phyloP scores from a whole-genome alignment of 2,329 filamentous ascomycete genomes.

The Immersiporthe knoxdaviesiana region DNA sequence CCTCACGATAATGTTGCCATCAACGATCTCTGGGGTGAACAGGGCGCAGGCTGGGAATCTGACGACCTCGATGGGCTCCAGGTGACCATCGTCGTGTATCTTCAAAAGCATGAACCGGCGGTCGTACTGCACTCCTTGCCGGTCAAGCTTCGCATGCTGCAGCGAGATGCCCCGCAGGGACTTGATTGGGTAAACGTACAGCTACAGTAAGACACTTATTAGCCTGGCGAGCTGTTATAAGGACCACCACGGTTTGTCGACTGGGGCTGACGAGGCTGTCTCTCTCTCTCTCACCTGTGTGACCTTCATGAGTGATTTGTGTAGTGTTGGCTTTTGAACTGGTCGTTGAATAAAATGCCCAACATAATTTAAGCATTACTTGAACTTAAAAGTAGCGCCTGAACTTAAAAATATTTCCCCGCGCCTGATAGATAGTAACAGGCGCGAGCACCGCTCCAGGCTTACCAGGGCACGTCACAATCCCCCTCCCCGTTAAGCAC shows the following conservation, averaged over 20 bases:
- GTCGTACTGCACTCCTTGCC: conserved; percentile 68
- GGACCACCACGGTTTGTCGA: neutral
- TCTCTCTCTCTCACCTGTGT: conserved; percentile 23
- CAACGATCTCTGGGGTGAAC: conserved; percentile 62
- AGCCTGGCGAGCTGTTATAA: neutral
- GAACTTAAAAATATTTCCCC: neutral
- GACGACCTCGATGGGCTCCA: conserved; percentile 64
- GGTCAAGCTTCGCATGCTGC: conserved; percentile 54
- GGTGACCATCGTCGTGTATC: conserved; percentile 44
- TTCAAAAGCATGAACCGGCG: conserved; percentile 72
- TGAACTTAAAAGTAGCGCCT: neutral
- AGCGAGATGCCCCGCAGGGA: conserved; percentile 66
- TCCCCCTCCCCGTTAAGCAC: neutral
- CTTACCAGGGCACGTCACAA: neutral
- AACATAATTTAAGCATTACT: neutral
- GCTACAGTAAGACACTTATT: conserved; percentile 45
- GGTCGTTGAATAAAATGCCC: too few relatives aligned
- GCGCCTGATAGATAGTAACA: neutral
- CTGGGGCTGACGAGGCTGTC: too few relatives aligned
- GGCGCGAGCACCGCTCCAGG: neutral
- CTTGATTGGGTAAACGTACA: conserved; percentile 77
- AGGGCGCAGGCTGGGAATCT: conserved; percentile 63
- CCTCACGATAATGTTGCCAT: conserved; percentile 44
- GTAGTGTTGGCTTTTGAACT: neutral
- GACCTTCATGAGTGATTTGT: conserved; percentile 19